Conservation (phyloP, 2,329 filamentous ascomycete species). For the Monosporascus cannonballus region DNA sequence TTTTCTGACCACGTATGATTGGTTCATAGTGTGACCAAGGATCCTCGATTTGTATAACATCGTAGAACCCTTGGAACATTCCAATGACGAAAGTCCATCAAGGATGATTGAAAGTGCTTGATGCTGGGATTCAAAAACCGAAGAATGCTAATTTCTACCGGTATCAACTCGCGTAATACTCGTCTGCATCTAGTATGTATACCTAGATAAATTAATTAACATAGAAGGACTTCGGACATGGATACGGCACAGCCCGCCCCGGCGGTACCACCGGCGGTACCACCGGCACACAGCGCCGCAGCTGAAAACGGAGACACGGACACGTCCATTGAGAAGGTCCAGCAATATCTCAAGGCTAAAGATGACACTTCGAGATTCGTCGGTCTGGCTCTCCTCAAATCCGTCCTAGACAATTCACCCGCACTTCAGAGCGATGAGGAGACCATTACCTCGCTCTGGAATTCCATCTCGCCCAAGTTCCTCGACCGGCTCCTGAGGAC, state of each 20-base stretch:
- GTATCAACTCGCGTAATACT: no score
- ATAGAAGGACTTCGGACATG: neutral
- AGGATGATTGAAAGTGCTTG: no score
- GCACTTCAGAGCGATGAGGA: slow-evolving; percentile 42
- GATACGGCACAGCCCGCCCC: neutral
- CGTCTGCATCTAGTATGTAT: no score
- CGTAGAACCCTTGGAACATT: no score
- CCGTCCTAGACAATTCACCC: slow-evolving; percentile 55
- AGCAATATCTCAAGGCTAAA: slow-evolving; percentile 49
- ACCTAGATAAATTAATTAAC: no score
- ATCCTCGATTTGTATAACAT: no score
- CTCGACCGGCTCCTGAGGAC: slow-evolving; percentile 57
- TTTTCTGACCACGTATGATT: no score
- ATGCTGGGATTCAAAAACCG: no score
- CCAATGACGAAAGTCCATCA: no score
- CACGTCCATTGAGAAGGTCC: slow-evolving; percentile 40
- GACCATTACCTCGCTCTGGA: slow-evolving; percentile 48
- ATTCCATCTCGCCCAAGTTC: slow-evolving; percentile 55
- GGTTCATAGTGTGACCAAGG: no score
- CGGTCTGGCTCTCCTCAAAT: slow-evolving; percentile 59
- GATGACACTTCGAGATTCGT: slow-evolving; percentile 66
- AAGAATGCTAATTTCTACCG: no score
- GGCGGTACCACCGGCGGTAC: neutral
- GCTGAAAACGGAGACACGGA: neutral
- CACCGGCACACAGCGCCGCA: neutral